Evolutionary conservation across 1,139 yeast genomes (phyloP), one percentile per base, ranked within the genome.

Genomic region (Geotrichum histeridarum): DNA sequence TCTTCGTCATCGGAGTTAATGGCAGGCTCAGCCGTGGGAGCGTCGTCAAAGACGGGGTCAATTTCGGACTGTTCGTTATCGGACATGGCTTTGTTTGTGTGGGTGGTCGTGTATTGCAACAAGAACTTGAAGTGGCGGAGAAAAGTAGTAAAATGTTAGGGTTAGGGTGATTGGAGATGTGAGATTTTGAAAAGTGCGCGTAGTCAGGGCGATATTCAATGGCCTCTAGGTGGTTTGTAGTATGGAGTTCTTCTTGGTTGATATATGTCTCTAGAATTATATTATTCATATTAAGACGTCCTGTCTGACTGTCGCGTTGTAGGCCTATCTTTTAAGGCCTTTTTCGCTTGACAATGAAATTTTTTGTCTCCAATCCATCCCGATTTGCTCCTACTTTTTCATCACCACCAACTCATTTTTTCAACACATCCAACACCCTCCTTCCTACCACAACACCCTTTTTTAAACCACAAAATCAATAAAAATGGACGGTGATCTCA

Each of bases 401-500:
- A 22, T 53, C 59, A 41, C 50, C 54, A 35, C 50, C 48, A 30
- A 48, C 35, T 11, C 17, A 27, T 27, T 48, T 44, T 38, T 53
- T 32, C 11, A 44, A 11, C 47, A 35, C 42, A 35, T 14, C 9
- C 50, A 22, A n/a, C 51, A 56, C 32, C 43, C 52, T 30, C 43
- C 47, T 27, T 39, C 32, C 11, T 15, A 17, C 15, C 30, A 14
- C 45, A 22, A 32, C 15, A 9, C 50, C 42, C 38, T 41, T 18
- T 2, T 30, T n/a, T 17, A 31, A 32, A 39, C 7, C 36, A 35
- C 45, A 32, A 36, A 50, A 14, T 14, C n/a, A 27, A 12, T 15
- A 46, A 48, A 38, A 49, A 53, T 51, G 55, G 55, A 48, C 46
- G 42, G 43, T 33, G 54, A 50, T 45, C 48, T 32, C 68, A 50